These are phyloP conservation scores for Stagonosporopsis rhizophila DNA, from an alignment of 2,329 filamentous ascomycete genomes.

Conservation along the genomic window DNA sequence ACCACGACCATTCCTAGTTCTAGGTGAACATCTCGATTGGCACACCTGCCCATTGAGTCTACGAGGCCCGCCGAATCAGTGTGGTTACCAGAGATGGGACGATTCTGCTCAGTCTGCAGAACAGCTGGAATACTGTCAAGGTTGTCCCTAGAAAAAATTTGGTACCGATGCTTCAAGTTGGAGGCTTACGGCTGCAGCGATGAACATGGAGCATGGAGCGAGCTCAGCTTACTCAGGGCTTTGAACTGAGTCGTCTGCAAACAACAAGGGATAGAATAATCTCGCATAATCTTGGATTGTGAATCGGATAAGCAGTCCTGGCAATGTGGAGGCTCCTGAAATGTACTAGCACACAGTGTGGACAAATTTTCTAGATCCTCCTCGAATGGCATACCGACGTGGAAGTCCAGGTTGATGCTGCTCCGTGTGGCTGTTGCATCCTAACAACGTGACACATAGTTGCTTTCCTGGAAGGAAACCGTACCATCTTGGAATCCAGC, in stretches of 20 bases:
- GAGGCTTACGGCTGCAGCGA: neutral
- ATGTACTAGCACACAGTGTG: too few species aligned
- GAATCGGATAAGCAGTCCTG: conserved; percentile 1
- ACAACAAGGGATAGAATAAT: conserved; percentile 16
- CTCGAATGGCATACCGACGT: too few species aligned
- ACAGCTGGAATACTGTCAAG: conserved; percentile 2
- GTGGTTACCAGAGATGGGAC: conserved; percentile 1
- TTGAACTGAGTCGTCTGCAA: neutral
- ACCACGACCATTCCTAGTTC: conserved; percentile 11
- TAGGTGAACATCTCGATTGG: conserved; percentile 15
- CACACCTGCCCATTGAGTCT: conserved; percentile 5
- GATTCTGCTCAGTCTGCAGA: neutral
- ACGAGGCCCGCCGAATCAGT: neutral
- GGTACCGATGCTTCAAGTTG: neutral
- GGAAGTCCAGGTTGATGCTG: too few species aligned
- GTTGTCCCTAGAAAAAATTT: neutral
- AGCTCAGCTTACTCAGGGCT: conserved; percentile 2
- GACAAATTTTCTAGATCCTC: too few species aligned
- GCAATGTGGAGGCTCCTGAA: neutral
- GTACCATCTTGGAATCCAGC: too few species aligned
- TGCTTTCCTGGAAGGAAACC: too few species aligned
- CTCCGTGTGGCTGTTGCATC: too few species aligned
- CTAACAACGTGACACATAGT: too few species aligned
- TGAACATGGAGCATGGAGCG: neutral
- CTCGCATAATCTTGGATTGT: neutral